These are phyloP conservation scores for Acanthamoeba castellanii DNA, from an alignment of 208 protist species.

Conservation along the genomic window DNA sequence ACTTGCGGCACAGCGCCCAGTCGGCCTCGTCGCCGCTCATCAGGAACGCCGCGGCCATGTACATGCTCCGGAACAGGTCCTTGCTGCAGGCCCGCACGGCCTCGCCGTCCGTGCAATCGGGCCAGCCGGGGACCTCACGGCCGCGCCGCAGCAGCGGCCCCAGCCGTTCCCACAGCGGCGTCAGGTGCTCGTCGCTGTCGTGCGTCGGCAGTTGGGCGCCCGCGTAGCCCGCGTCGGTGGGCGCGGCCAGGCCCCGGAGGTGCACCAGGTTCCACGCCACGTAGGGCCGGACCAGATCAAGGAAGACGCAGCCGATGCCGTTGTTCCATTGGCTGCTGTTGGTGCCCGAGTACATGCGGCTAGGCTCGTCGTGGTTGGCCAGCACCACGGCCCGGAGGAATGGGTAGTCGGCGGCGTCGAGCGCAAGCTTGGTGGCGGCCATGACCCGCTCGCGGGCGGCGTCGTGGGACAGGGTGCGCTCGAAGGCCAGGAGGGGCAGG, in stretches of 20 bases:
- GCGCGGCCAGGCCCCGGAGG: background rate
- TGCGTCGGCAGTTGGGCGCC: background rate
- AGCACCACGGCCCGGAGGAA: background rate
- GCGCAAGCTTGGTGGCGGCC: constrained; percentile 4
- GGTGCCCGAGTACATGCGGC: background rate
- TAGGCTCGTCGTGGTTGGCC: background rate
- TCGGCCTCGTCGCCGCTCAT: constrained; percentile 16
- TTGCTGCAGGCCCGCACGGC: background rate
- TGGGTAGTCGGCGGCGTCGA: background rate
- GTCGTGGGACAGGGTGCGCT: background rate
- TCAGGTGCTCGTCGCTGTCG: constrained; percentile 42
- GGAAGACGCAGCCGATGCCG: background rate
- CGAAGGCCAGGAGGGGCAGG: background rate
- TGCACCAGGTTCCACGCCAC: background rate
- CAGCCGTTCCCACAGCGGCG: background rate
- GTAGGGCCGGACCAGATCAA: background rate
- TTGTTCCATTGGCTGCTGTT: background rate
- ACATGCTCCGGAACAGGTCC: constrained; percentile 14
- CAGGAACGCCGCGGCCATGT: constrained; percentile 11
- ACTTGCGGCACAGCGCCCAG: background rate
- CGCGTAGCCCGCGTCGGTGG: background rate
- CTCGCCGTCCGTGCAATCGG: background rate
- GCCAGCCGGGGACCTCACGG: background rate
- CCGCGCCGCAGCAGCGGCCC: background rate
- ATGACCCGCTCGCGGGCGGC: background rate